Evolutionary conservation across 345 rosid genomes (phyloP), one percentile per base, ranked within the genome.

Genomic region (Durio zibethinus): DNA sequence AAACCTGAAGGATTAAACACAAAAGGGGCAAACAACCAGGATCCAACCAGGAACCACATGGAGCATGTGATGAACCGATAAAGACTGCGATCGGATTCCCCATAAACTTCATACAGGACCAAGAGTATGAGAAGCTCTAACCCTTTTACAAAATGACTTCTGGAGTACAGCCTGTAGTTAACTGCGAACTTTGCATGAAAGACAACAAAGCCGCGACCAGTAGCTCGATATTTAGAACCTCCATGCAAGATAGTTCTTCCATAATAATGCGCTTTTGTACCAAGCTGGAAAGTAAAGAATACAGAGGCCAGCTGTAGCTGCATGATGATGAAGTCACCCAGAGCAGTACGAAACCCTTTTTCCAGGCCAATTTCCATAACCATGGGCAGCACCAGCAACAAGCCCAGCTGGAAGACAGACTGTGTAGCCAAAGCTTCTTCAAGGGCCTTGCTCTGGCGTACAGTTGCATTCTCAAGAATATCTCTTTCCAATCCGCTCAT

Each of bases 171-270:
- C 84, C 99, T 86, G 80, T 96, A 96, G 82, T 96, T 96, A 10
- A 87, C 97, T 5, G 94, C 94, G 71, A 96, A 96, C 86, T 91
- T 96, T 4, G 89, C 97, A 82, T 92, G 99, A 78, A 87, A 93
- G 64, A 93, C 98, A 64, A 93, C 97, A 84, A 93, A 92, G 2
- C 97, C 97, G 50, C 94, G 94, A 2, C 98, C 97, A 20, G 92
- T 93, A 33, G 99, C 95, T 78, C 91, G 82, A 74, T 93, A 90
- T 80, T 85, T 92, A 29, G 99, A 91, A 76, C 91, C 94, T 78
- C 99, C 98, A 63, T 96, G 99, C 83, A 96, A 81, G 85, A 96
- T 79, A n/a, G 98, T 93, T 84, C 95, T 93, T 54, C 99, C 99
- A 47, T 54, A 93, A 85, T 88, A 90, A 79, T 96, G 98, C 15